Evolutionary conservation across 78 protist genomes (phyloP), one percentile per base, ranked within the genome.

Genomic region (Dictyostelium intermedium): DNA sequence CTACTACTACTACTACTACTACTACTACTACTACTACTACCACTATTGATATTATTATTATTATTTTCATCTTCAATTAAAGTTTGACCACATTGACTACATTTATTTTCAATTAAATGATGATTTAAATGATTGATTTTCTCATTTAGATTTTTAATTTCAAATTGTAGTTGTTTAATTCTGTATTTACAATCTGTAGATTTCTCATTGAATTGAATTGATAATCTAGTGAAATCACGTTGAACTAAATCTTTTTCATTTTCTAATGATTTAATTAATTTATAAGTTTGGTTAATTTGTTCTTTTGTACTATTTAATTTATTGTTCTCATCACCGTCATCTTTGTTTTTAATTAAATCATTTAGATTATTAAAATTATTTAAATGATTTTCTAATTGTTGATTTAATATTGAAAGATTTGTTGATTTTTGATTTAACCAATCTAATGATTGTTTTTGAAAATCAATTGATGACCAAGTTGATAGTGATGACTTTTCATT

Each of bases 381-480:
- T 45, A n/a, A 45, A 25, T 47, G 25, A 30, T 79, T 79, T 13
- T 39, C 27, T n/a, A 79, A 27, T 30, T 18, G n/a, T 79, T 45
- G n/a, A 79, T 35, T 78, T 41, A 41, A n/a, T 41, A 7, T 43
- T 41, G 23, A n/a, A 18, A 41, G 20, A 47, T 39, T 79, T 13
- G 7, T 7, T 11, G 56, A 23, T 82, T 30, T n/a, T 10, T 34
- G 37, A 39, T 83, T 39, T 34, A 13, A n/a, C 39, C 66, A 25
- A 32, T 39, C 77, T 30, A 11, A 18, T 37, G 78, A 72, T 84
- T 39, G 39, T 34, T 34, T 34, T 43, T 18, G n/a, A 61, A 39
- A 87, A 25, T 87, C 85, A 20, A 87, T 76, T 20, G 74, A 39
- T 6, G 20, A 2, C 94, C 94, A 89, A 35, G 94, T 89, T 61